Conservation (phyloP, 1,284 basidiomycete genomes). For the Ceratobasidium sp. region DNA sequence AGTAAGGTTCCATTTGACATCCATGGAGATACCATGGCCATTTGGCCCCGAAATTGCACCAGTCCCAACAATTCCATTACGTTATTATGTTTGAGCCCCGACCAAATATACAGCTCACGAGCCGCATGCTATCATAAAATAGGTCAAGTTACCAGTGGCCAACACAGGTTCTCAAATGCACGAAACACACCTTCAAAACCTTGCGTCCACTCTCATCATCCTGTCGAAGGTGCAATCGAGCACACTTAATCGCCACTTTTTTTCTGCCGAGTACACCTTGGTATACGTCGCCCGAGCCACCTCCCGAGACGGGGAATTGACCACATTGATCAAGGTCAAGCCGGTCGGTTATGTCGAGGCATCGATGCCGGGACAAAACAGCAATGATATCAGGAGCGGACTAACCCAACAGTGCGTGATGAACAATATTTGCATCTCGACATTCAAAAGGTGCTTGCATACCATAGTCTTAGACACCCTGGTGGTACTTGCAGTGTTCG, state of each 20-base stretch:
- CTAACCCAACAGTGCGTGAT: background rate
- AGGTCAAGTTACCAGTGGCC: background rate
- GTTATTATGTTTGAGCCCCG: background rate
- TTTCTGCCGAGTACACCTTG: background rate
- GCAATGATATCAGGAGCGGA: background rate
- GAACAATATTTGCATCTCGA: background rate
- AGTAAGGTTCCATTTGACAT: conserved; percentile 17
- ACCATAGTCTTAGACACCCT: background rate
- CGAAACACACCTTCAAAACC: background rate
- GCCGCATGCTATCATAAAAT: background rate
- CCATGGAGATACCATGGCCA: conserved; percentile 24
- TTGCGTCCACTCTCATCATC: background rate
- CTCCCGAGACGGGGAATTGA: background rate
- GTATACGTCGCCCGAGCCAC: conserved; percentile 8
- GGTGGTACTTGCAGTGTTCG: too few relatives aligned
- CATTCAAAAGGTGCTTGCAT: background rate
- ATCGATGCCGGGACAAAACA: background rate
- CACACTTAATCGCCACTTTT: background rate
- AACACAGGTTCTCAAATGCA: background rate
- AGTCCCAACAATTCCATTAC: background rate
- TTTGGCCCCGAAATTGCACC: conserved; percentile 2
- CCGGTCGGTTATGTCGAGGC: background rate
- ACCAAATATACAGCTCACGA: conserved; percentile 14
- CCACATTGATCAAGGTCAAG: background rate
- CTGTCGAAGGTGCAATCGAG: background rate